Evolutionary conservation across 306 rosid genomes (phyloP), one percentile per base, ranked within the genome.

Genomic region (Glycyrrhiza uralensis): DNA sequence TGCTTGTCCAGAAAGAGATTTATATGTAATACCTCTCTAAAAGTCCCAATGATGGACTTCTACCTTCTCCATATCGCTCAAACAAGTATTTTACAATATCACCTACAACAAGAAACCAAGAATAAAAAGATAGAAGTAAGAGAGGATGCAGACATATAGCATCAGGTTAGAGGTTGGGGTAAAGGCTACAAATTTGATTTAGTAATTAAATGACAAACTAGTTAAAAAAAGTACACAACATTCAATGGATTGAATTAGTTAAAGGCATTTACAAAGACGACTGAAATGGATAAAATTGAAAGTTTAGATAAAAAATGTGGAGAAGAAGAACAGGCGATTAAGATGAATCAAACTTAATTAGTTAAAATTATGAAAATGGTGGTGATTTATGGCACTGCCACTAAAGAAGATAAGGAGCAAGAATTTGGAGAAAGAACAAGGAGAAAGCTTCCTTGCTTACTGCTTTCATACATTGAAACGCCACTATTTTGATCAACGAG

Each of bases 11-110:
- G 12, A 15, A 26, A 29, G 38, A 68, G 44, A 65, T 45, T 46
- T 74, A 57, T 17, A 54, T 65, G 74, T 42, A 49, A 52, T 82
- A 90, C 98, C 98, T 93, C 80, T 82, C 98, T 84, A 90, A 64
- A 72, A 93, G 90, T 22, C 96, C 91, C 0, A 26, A 56, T 7
- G 98, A 88, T 61, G 93, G 93, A 66, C 71, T 76, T 84, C 82
- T 90, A 13, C 96, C 98, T 68, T 82, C 74, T 49, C 96, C 93
- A 76, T 85, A 90, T 80, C 46, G 91, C 82, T 88, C 66, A 54
- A 88, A 90, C 56, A 93, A 86, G 85, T 93, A 93, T 62, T 81
- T 87, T 55, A 93, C 98, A 63, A 93, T 93, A 76, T 93, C 96
- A 52, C 96, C 98, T 93, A 60, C 68, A 77, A 32, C 49, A 79